Evolutionary conservation across 768 basidiomycete genomes (phyloP), one percentile per base, ranked within the genome.

Genomic region (Clitopilus hobsonii): DNA sequence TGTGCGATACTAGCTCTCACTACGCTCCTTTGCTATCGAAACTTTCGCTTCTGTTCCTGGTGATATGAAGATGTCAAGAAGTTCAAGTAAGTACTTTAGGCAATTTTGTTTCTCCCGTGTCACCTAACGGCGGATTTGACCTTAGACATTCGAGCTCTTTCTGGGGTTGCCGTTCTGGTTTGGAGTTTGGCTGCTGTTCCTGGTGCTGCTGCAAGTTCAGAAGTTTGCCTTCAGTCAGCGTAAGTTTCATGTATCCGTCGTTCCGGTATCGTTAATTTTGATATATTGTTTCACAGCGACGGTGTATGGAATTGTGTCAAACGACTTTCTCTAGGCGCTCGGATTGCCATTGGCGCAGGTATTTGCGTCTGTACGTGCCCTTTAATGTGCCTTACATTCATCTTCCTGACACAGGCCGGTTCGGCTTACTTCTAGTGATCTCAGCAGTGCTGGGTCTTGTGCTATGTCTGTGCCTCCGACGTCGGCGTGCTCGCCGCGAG

Each of bases 151-250:
- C 54, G 56, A 52, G 30, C 48, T 57, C 26, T 59, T 18, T 51
- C 55, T 49, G 57, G 49, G 38, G 54, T 49, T 29, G 29, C 57
- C 47, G 41, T 30, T 26, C 32, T 57, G 23, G 32, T 60, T 52
- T 62, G 58, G 56, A 53, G 52, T 7, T 25, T 60, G 50, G 56
- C 58, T n/a, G 49, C 53, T 20, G 51, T 59, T 53, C 61, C 61
- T 8, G 60, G 59, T 25, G 61, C 57, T 5, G 61, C 59, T 23
- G 63, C 63, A 28, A 58, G 62, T 18, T 16, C 5, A n/a, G 38
- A 58, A 50, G 58, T 62, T 20, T 64, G 63, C 32, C 62, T 53
- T 49, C 56, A 59, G 27, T 58, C 56, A 20, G 47, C 57, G 61
- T 62, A 32, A 60, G 63, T 55, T 10, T 23, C 8, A 14, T 27